phyloP scores from a whole-genome alignment of 371 early-diverging fungal genomes.

The Apophysomyces ossiformis region DNA sequence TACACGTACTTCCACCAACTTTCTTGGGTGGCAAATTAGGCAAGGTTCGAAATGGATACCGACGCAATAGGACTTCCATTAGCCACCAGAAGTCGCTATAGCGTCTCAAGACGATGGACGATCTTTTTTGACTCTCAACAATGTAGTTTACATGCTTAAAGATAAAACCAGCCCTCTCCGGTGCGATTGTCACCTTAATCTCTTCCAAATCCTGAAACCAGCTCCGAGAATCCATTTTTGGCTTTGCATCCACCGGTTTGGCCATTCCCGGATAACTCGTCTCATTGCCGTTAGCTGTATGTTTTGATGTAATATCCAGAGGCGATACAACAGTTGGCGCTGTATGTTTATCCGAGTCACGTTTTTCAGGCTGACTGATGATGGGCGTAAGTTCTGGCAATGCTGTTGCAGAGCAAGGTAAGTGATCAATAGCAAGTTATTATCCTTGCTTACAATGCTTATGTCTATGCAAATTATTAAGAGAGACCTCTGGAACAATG shows the following conservation, averaged over 20 bases:
- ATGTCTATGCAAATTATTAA: not conserved
- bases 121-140: conserved; percentile 66
- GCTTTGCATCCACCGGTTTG: conserved; percentile 4
- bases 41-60: conserved; percentile 78
- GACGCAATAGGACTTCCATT: conserved; percentile 65
- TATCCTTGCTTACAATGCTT: not conserved
- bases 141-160: conserved; percentile 86
- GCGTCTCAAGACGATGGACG: conserved; percentile 69
- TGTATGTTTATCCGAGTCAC: not conserved
- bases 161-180: conserved; percentile 77
- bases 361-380: not conserved
- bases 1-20: conserved; percentile 44
- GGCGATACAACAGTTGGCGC: not conserved
- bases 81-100: conserved; percentile 90
- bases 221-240: conserved; percentile 16
- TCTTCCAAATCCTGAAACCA: conserved; percentile 53
- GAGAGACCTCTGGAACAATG: not conserved
- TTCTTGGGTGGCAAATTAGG: conserved; percentile 72
- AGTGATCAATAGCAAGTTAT: not conserved
- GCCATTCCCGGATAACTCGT: conserved; percentile 5
- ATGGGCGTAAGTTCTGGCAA: not conserved
- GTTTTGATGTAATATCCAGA: not conserved
- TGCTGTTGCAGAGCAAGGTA: not conserved
- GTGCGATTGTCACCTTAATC: conserved; percentile 58
- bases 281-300: not conserved